Evolutionary conservation across 139 green algal genomes (phyloP), one percentile per base, ranked within the genome.

Genomic region (Chlorella sp.): DNA sequence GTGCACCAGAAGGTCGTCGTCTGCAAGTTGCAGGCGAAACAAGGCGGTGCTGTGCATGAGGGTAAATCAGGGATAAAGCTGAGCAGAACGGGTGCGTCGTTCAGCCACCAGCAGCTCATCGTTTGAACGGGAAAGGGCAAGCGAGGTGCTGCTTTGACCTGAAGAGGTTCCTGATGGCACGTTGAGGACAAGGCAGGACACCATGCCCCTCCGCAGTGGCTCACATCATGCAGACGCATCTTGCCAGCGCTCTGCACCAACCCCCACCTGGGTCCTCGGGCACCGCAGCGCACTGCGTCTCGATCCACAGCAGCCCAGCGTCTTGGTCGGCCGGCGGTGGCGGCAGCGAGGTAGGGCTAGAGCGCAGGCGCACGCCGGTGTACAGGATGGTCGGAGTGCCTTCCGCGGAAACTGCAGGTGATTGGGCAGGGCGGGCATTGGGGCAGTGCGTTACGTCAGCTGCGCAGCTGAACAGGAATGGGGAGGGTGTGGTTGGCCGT

Each of bases 241-340:
- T n/a, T n/a, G n/a, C 3, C 34, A 74, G 67, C 34, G 16, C 26
- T 17, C 24, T 14, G 8, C 48, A 17, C 38, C 38, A n/a, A 9
- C n/a, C 2, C 76, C 22, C 26, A 91, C 88, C 87, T 78, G 88
- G 62, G 79, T 94, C 86, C 13, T 80, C 85, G 26, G 88, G 88
- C n/a, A 89, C 77, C 16, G 93, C 95, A 5, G 84, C 76, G n/a
- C 89, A 90, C 89, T 98, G 95, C 8, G 74, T 89, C 88, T 98
- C 95, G 19, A 98, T 92, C 81, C 96, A 98, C 0, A 94, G 92
- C 79, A 97, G 88, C 26, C 90, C 89, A 1, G 91, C 76, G 80
- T 94, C 91, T 30, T 85, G 83, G 34, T 91, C 87, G 8, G 62
- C 41, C 32, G 91, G 88, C 13, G 90, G 91, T 68, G 87, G 72